These are phyloP conservation scores for Dianthus caryophyllus DNA, from an alignment of 148 eudicot species.

Conservation along the genomic window DNA sequence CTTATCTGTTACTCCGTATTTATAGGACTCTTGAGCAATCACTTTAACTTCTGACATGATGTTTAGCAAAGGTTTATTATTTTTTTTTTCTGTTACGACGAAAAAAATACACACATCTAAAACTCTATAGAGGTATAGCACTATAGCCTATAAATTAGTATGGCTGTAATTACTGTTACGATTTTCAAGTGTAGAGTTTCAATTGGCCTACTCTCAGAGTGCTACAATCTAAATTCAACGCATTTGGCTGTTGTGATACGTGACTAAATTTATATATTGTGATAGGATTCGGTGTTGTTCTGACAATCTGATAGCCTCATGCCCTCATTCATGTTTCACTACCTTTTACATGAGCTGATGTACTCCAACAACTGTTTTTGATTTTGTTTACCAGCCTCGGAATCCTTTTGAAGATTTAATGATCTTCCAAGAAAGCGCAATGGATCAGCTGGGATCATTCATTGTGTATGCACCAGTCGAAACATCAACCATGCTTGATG, in stretches of 20 bases:
- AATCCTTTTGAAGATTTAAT: constrained; percentile 21
- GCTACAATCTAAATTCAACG: neutral
- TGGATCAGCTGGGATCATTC: constrained; percentile 30
- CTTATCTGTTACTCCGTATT: no score
- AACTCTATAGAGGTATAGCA: no score
- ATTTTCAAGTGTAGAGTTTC: neutral
- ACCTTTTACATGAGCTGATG: neutral
- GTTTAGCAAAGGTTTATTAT: no score
- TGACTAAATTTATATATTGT: neutral
- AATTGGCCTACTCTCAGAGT: neutral
- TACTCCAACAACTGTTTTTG: neutral
- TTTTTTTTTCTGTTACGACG: no score
- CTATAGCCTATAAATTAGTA: no score
- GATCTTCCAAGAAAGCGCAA: constrained; percentile 42
- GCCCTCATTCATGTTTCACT: neutral
- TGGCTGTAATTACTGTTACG: no score
- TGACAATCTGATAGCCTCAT: neutral
- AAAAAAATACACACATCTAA: no score
- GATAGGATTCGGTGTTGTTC: neutral
- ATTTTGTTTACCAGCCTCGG: constrained; percentile 29
- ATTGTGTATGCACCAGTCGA: constrained; percentile 42
- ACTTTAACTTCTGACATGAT: no score
- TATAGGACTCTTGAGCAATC: no score
- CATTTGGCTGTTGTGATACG: neutral
- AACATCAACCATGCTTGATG: constrained; percentile 5